phyloP scores from a whole-genome alignment of 2,329 filamentous ascomycete species.

The Aspergillus melleus region DNA sequence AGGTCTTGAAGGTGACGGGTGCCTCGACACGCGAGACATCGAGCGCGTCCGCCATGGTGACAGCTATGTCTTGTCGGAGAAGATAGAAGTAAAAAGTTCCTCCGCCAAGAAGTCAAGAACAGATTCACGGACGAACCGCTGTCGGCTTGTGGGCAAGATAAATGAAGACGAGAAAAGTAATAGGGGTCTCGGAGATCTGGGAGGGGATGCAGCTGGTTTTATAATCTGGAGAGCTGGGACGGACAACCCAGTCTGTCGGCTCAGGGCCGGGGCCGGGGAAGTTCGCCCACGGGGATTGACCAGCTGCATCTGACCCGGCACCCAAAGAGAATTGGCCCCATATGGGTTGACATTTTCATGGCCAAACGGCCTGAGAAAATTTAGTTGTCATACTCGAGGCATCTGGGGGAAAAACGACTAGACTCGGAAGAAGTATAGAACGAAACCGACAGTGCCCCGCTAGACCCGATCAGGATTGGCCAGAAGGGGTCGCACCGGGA shows the following conservation, averaged over 20 bases:
- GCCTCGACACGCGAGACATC: slow-evolving; percentile 59
- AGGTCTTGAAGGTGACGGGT: slow-evolving; percentile 59
- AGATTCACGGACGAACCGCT: neutral
- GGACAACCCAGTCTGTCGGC: slow-evolving; percentile 7
- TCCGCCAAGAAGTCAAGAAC: neutral
- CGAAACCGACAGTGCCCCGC: neutral
- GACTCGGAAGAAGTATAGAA: neutral
- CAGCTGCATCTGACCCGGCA: slow-evolving; percentile 7
- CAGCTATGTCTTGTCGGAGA: neutral
- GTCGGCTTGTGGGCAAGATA: neutral
- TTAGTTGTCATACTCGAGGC: neutral
- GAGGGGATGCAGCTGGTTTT: slow-evolving; percentile 1
- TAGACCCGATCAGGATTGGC: neutral
- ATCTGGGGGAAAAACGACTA: neutral
- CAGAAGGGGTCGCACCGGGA: neutral
- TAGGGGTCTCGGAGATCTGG: neutral
- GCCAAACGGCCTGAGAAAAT: neutral
- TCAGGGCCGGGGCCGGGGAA: slow-evolving; percentile 15
- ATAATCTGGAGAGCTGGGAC: neutral
- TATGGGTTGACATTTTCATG: neutral
- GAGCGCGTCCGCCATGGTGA: slow-evolving; percentile 30
- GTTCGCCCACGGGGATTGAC: slow-evolving; percentile 18
- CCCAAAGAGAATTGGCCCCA: slow-evolving; percentile 2
- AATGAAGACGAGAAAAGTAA: neutral
- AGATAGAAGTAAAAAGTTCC: no score